Evolutionary conservation across 306 rosid species (phyloP), one percentile per base, ranked within the genome.

Genomic region (apple (Malus domestica)): DNA sequence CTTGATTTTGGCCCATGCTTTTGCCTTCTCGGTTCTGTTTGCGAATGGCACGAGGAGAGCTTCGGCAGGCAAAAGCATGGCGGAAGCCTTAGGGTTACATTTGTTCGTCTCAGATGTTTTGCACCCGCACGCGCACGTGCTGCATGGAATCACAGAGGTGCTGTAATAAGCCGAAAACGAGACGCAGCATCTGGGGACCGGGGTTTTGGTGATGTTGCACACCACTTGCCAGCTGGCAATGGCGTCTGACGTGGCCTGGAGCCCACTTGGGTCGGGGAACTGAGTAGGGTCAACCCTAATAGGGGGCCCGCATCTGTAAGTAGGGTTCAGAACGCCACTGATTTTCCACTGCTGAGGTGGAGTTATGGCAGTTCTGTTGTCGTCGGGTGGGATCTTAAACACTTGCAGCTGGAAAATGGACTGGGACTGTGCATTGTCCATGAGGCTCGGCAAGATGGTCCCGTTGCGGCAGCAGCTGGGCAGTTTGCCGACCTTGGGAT

Each of bases 61-160:
- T 0, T 90, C 95, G 0, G 91, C 71, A 0, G 98, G 96, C 8
- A 91, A 83, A 40, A 87, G 87, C 88, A 94, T 10, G 0, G 90
- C 76, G 0, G 29, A n/a, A 8, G 83, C 87, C 2, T 61, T 68
- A 1, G 86, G 54, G 35, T 78, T 84, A 55, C 98, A 94, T 5
- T 83, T 78, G 4, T 23, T 73, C 1, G 83, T 67, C 6, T 80
- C 79, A 0, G 6, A 4, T 3, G 15, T 52, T 7, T 71, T 11
- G 27, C 98, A 94, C 0, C 98, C 96, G 52, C 98, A 94, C 0
- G 98, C 96, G 65, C 98, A 91, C 2, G 98, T 94, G 75, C 80
- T 85, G 75, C 98, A 94, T 0, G 97, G 98, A 25, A 94, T 86
- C 3, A 85, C 90, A 5, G 97, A 90, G 66, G 84, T 90, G 10